Evolutionary conservation across 176 grass and related monocot species (phyloP), one percentile per base, ranked within the genome.

Genomic region (Coix lacrymajobi): DNA sequence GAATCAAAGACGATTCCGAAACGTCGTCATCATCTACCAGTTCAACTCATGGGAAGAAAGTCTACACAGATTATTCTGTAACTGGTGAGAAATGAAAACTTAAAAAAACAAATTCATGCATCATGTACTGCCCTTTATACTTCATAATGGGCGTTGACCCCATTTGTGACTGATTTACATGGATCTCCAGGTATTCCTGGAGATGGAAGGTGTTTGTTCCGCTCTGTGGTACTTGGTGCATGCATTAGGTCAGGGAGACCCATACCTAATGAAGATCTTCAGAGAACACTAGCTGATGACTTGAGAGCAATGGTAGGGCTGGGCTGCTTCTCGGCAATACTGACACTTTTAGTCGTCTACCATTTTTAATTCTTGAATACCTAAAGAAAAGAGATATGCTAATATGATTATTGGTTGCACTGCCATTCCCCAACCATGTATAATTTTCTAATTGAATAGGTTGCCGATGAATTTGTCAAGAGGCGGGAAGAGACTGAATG

Each of bases 51-150:
- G 91, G 91, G 19, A 99, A 99, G 78, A 83, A 86, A 79, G 64
- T 99, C 54, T 87, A 99, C 66, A 96, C 80, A 13, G 87, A 96
- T 79, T 99, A 99, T 93, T 95, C 96, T 44, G 79, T 99, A 17
- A 99, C 88, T 34, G 96, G 93, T 86, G 30, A 63, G 81, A 43
- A 68, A 65, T 46, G 16, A 28, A 28, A 33, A 33, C n/a, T n/a
- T n/a, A 33, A 4, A 33, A 33, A 2, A 33, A 33, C 33, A 33
- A 10, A 33, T 75, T 24, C 64, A 65, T 66, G 36, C 39, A 71
- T 8, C 36, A 28, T 75, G 16, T n/a, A 9, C 0, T 61, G 26
- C 19, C 36, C 52, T 26, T 2, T 66, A 38, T 37, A 25, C 1
- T 79, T 64, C 0, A 22, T 45, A 63, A 76, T 57, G 11, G 11